A percentile compares a stretch with the other conserved stretches of the same genome.
phyloP scores from a whole-genome alignment of 2,329 filamentous ascomycete species.

The Huntiella omanensis region DNA sequence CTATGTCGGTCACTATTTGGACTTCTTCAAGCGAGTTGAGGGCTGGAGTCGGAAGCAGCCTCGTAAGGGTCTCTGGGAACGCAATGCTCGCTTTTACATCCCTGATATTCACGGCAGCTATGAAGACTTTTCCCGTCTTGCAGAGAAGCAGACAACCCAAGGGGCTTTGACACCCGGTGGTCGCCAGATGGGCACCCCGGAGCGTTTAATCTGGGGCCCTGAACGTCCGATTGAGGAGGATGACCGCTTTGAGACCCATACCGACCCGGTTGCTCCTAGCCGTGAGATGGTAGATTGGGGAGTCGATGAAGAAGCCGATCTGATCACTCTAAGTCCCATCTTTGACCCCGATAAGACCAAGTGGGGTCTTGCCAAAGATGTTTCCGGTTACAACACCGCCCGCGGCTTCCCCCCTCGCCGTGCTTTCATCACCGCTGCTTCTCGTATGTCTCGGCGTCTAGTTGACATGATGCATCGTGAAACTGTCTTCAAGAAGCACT shows the following conservation, averaged over 20 bases:
- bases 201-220: constrained; percentile 68
- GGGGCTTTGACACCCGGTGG: constrained; percentile 3
- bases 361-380: constrained; percentile 66
- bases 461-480: constrained; percentile 80
- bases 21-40: constrained; percentile 50
- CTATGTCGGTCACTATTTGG: constrained; percentile 75
- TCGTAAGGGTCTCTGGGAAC: constrained; percentile 64
- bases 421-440: constrained; percentile 74
- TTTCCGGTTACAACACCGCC: constrained; percentile 59
- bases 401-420: constrained; percentile 49
- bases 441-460: constrained; percentile 62
- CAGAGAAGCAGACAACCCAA: constrained; percentile 20
- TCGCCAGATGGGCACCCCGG: constrained; percentile 4
- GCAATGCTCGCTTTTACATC: constrained; percentile 60
- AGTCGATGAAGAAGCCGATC: constrained; percentile 73
- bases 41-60: constrained; percentile 55
- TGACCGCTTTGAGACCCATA: constrained; percentile 54
- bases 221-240: constrained; percentile 45
- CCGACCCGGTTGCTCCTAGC: constrained; percentile 52
- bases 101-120: constrained; percentile 58
- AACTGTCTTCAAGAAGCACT: constrained; percentile 66
- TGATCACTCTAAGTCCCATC: constrained; percentile 80
- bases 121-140: constrained; percentile 43
- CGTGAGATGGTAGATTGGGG: constrained; percentile 75
- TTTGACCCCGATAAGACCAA: constrained; percentile 78